These are phyloP conservation scores for Podaxis sp. DNA, from an alignment of 768 basidiomycete genomes.

Conservation along the genomic window DNA sequence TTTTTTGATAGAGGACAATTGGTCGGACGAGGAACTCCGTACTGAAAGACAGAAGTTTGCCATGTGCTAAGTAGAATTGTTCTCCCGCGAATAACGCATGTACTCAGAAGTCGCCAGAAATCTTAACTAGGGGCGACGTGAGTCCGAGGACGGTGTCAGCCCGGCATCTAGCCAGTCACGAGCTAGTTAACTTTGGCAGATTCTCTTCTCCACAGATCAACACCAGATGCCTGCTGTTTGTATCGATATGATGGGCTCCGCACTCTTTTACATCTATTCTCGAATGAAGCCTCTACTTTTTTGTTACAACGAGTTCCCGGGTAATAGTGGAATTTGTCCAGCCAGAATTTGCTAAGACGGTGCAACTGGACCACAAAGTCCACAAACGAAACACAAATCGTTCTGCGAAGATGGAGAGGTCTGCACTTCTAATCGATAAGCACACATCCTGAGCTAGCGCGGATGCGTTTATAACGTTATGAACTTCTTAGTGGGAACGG, in stretches of 20 bases:
- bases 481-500: not conserved
- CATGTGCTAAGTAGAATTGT: not conserved
- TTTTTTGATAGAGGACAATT: too few species aligned
- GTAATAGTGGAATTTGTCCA: too few species aligned
- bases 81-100: slow-evolving; percentile 15
- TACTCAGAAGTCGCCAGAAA: not conserved
- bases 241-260: not conserved
- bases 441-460: not conserved
- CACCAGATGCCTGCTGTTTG: not conserved
- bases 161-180: not conserved
- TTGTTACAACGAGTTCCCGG: too few species aligned
- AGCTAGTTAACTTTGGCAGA: not conserved
- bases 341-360: not conserved
- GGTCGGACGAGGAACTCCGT: not conserved
- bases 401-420: not conserved
- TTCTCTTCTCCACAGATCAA: not conserved
- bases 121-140: too few species aligned
- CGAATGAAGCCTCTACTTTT: not conserved
- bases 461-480: not conserved
- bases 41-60: not conserved
- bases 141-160: not conserved
- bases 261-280: not conserved
- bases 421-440: not conserved
- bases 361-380: not conserved
- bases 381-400: not conserved